Evolutionary conservation across 768 basidiomycete genomes (phyloP).

Genomic region (Suillus variegatus): DNA sequence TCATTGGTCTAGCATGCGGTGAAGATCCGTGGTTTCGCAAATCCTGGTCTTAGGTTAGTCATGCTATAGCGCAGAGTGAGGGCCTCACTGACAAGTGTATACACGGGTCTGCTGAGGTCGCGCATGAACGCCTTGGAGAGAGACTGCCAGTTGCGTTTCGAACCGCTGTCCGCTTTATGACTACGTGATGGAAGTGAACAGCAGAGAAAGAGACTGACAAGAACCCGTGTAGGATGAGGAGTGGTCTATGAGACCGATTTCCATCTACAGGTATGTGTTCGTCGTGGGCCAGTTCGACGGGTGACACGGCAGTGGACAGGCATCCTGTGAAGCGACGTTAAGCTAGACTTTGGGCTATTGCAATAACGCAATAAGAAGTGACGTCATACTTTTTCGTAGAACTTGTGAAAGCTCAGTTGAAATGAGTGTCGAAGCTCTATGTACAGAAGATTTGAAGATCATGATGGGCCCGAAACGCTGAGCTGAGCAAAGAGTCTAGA

Average conservation of each 20-base stretch:
- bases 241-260: constrained; percentile 39
- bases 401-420: background rate
- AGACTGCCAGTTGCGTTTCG: constrained; percentile 88
- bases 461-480: background rate
- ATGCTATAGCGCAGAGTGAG: background rate
- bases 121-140: constrained; percentile 74
- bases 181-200: background rate
- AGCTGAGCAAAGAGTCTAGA: background rate
- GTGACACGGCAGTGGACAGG: constrained; percentile 15
- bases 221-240: constrained; percentile 65
- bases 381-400: background rate
- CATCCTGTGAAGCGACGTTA: constrained; percentile 19
- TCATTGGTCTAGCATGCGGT: constrained; percentile 72
- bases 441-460: background rate
- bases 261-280: constrained; percentile 27
- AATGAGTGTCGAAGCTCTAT: background rate
- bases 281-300: constrained; percentile 35
- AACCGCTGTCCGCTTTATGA: constrained; percentile 54
- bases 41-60: constrained; percentile 49
- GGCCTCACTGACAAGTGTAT: constrained; percentile 56
- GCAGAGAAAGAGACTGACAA: constrained; percentile 45
- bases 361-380: background rate
- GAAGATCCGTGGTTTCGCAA: constrained; percentile 89
- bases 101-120: constrained; percentile 67
- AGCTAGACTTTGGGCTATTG: background rate